Base-by-base conservation (phyloP, 2,329 filamentous ascomycete species). In the Cladophialophora carrionii region DNA sequence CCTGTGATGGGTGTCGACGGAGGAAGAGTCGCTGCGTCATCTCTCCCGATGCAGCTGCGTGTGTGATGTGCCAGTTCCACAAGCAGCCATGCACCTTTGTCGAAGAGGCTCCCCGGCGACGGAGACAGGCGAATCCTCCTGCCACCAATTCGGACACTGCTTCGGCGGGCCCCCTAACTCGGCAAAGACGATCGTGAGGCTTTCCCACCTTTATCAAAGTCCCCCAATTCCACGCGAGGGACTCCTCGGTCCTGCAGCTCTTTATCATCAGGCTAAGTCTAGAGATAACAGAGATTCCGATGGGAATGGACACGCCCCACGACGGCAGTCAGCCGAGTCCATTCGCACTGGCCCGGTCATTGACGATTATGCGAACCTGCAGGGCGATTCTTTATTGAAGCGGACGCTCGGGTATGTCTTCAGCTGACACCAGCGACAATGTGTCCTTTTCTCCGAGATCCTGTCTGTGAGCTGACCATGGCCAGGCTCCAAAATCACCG, bases 21-120 rank as follows among this genome's bases (percentile, higher is more conserved):
- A 70, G 71, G 58, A 70, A 72, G 63, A 68, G 64, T 53, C 71
- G 68, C 57, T 72, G 71, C 63, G 66, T 69, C 57, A 68, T 71
- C 55, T 58, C 64, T 37, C 52, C 65, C 17, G 67, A 66, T 55
- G 52, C 65, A 12, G 46, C 52, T 26, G 41, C 62, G 7, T 71
- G 69, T 60, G 65, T 71, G 34, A 67, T 69, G 64, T 70, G 68
- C 59, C 63, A 67, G 46, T 68, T 70, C 61, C 71, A 71, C 65
- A 66, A 68, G 24, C 70, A 70, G 57, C 56, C 68, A 24, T 72
- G 70, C 64, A 71, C 70, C 57, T 71, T 69, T 64, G 63, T 70
- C 58, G 71, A 72, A 58, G 69, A 71, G 22, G 64, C 62, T 55
- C 69, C 71, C 26, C 66, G 71, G 61, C 64, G 64, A 63, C 65